These are phyloP conservation scores for Trichoderma erinaceum DNA, from an alignment of 495 filamentous ascomycete species.

Conservation along the genomic window DNA sequence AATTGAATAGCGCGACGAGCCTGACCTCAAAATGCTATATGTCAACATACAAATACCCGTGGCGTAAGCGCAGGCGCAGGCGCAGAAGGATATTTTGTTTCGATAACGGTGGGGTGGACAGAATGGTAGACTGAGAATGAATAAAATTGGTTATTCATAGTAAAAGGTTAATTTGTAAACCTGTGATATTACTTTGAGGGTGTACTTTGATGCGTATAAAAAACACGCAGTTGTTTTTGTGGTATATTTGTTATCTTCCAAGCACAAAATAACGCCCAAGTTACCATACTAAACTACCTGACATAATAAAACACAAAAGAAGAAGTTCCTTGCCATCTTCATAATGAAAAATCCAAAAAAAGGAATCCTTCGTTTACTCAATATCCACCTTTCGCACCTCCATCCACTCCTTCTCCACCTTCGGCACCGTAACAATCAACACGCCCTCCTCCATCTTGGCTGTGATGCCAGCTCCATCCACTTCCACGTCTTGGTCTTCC, in stretches of 20 bases:
- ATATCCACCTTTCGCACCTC: slow-evolving; percentile 58
- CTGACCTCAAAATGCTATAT: not conserved
- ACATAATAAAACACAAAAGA: too few species aligned
- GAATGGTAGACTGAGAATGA: not conserved
- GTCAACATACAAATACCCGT: slow-evolving; percentile 1
- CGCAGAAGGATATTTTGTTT: not conserved
- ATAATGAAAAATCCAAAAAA: too few species aligned
- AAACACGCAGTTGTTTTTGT: too few species aligned
- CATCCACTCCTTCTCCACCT: slow-evolving; percentile 54
- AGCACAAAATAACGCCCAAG: too few species aligned
- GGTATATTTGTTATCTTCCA: too few species aligned
- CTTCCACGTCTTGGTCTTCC: slow-evolving; percentile 49
- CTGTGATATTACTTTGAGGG: not conserved
- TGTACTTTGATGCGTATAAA: too few species aligned
- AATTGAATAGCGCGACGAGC: slow-evolving; percentile 4
- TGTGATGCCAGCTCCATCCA: slow-evolving; percentile 58
- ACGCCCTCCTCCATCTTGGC: slow-evolving; percentile 66
- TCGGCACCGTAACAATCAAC: slow-evolving; percentile 50
- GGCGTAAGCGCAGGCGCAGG: slow-evolving; percentile 8
- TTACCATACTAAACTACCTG: too few species aligned
- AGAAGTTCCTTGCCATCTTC: not conserved
- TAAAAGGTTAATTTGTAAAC: not conserved
- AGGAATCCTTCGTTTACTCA: slow-evolving; percentile 30
- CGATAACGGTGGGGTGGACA: not conserved
- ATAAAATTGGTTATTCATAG: not conserved